A percentile compares a stretch with the other conserved stretches of the same genome.
Evolutionary conservation across 2,329 filamentous ascomycete species (phyloP).

Genomic region (Colletotrichum cordylinicola): DNA sequence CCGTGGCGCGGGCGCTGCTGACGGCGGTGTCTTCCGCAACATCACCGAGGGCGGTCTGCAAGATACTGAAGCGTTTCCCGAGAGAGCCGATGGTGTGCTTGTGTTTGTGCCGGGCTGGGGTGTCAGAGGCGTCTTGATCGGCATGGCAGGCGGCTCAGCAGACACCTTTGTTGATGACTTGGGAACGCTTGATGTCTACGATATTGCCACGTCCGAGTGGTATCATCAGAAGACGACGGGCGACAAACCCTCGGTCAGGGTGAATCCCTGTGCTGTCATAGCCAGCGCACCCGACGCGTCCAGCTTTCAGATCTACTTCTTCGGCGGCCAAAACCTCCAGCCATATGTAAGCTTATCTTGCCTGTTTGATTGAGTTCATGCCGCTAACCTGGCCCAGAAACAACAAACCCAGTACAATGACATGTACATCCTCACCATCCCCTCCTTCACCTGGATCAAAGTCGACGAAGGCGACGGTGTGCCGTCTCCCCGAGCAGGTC

Average conservation of each 20-base stretch:
- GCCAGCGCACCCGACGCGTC: slow-evolving; percentile 74
- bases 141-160: slow-evolving; percentile 74
- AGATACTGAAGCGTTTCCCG: slow-evolving; percentile 60
- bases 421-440: slow-evolving; percentile 77
- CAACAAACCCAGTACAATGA: slow-evolving; percentile 68
- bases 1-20: slow-evolving; percentile 59
- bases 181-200: slow-evolving; percentile 71
- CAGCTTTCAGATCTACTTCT: slow-evolving; percentile 80
- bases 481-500: slow-evolving; percentile 69
- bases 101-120: slow-evolving; percentile 80
- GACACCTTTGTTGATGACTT: slow-evolving; percentile 67
- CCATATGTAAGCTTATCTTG: slow-evolving; percentile 53
- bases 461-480: slow-evolving; percentile 56
- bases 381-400: slow-evolving; percentile 28
- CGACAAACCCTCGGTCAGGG: slow-evolving; percentile 65
- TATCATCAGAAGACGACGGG: slow-evolving; percentile 76
- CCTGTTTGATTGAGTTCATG: not conserved
- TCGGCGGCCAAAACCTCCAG: slow-evolving; percentile 75
- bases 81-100: slow-evolving; percentile 75
- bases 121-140: slow-evolving; percentile 71
- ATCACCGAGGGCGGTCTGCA: slow-evolving; percentile 76
- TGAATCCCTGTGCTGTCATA: slow-evolving; percentile 75
- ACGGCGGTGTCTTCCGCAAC: slow-evolving; percentile 72
- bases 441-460: slow-evolving; percentile 75
- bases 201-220: slow-evolving; percentile 74